These are phyloP conservation scores for Monilinia vaccinii-corymbosi DNA, from an alignment of 2,329 filamentous ascomycete species.

Conservation along the genomic window DNA sequence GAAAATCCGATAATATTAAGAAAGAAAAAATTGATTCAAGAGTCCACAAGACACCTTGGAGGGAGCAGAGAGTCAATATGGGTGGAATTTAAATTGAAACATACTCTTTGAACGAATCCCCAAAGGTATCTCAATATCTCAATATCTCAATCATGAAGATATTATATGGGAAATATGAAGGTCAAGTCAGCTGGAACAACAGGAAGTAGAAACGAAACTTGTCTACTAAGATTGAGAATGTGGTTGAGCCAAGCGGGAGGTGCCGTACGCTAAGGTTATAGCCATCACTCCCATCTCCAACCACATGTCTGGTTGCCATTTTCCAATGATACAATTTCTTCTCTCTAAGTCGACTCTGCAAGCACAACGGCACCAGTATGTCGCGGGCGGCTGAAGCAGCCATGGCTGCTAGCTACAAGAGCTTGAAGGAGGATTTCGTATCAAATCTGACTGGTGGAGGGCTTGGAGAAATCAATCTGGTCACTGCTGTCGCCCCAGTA, in stretches of 20 bases:
- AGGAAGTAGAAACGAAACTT: too few relatives aligned
- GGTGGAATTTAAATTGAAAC: background rate
- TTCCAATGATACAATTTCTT: background rate
- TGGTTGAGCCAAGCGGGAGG: background rate
- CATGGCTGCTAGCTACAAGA: constrained; percentile 62
- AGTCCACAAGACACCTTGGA: background rate
- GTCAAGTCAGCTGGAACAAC: background rate
- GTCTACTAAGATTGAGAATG: background rate
- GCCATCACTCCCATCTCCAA: background rate
- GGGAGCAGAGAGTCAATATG: background rate
- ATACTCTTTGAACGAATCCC: background rate
- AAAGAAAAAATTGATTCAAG: background rate
- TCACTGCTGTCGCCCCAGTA: constrained; percentile 81
- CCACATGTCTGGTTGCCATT: background rate
- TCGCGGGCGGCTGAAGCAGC: constrained; percentile 29
- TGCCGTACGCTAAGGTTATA: background rate
- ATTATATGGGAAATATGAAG: background rate
- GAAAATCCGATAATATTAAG: background rate
- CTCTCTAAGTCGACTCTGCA: background rate
- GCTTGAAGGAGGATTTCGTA: constrained; percentile 90
- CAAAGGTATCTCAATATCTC: background rate
- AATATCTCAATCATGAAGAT: background rate
- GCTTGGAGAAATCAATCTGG: constrained; percentile 76
- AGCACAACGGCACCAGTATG: constrained; percentile 13
- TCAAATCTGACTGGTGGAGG: constrained; percentile 80